Evolutionary conservation across 1,284 basidiomycete species (phyloP), one percentile per base, ranked within the genome.

Genomic region (Leccinum fallax): DNA sequence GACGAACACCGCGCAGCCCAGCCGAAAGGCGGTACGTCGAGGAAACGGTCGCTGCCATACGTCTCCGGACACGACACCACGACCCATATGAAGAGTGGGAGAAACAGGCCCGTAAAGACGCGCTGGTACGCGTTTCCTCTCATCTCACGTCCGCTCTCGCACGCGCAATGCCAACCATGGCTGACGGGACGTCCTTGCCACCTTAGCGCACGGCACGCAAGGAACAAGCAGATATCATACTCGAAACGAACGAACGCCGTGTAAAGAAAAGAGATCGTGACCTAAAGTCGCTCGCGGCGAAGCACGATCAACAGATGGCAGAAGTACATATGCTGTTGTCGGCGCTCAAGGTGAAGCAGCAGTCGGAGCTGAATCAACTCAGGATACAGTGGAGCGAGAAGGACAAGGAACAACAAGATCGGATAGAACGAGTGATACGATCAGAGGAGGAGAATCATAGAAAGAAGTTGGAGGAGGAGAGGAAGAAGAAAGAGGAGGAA

Each of bases 31-130:
- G 81, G 36, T 73, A 83, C 43, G 78, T 87, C 49, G 84, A 89
- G 63, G 90, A 91, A 24, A 87, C 87, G 0, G 77, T 92, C 5
- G 84, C 87, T 3, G 83, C 89, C 8, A 89, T 92, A 62, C 83
- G 88, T 21, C 78, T 89, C 40, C 83, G 84, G 19, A 82, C 85
- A 15, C 81, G 83, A 60, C 82, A 92, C 77, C 79, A 85, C 24
- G 24, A 24, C 24, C 24, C 24, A 24, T 24, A 24, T 64, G 89
- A 91, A 76, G 88, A 92, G 67, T 92, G 89, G 90, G 85, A 90
- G 75, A 82, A 81, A 63, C 78, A 86, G 66, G 84, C 85, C 30
- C 80, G 84, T 38, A 84, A 81, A 66, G 89, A 92, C 64, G 87
- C 90, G 15, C 85, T 88, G 67, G 90, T 92, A 70, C 65, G 88